Conservation (phyloP, 139 green algal genomes). For the Chloropicon primus region DNA sequence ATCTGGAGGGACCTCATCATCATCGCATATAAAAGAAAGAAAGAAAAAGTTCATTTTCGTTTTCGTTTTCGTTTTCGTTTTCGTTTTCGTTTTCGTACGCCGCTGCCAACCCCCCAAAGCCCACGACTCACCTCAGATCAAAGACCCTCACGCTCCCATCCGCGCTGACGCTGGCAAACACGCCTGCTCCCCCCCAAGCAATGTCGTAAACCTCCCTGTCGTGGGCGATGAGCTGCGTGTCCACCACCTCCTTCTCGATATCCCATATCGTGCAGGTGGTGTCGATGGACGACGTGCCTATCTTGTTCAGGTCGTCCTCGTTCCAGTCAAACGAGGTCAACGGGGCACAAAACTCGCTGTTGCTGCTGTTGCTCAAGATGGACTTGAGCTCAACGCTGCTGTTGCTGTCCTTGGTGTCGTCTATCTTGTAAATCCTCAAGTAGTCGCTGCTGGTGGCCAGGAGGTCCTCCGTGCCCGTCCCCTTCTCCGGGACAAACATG, state of each 20-base stretch:
- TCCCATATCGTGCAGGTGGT: slow-evolving; percentile 97
- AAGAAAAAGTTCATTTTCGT: too few species aligned
- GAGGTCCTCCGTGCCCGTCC: slow-evolving; percentile 55
- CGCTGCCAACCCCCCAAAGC: not conserved
- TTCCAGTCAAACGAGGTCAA: slow-evolving; percentile 99
- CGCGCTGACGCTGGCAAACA: slow-evolving; percentile 91
- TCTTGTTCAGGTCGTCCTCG: slow-evolving; percentile 59
- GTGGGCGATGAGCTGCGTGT: slow-evolving; percentile 88
- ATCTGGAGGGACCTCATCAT: too few species aligned
- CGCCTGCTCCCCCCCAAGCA: slow-evolving; percentile 79
- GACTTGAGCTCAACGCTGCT: slow-evolving; percentile 49
- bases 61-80: too few species aligned
- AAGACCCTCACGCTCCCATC: slow-evolving; percentile 92
- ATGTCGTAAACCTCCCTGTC: slow-evolving; percentile 96
- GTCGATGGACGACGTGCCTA: slow-evolving; percentile 89
- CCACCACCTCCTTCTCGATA: slow-evolving; percentile 70
- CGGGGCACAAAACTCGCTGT: slow-evolving; percentile 73
- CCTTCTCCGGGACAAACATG: slow-evolving; percentile 65
- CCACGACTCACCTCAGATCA: slow-evolving; percentile 57
- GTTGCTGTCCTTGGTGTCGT: slow-evolving; percentile 39
- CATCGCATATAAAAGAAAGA: too few species aligned
- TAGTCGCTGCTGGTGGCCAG: slow-evolving; percentile 82
- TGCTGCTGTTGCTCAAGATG: slow-evolving; percentile 66
- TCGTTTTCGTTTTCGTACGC: too few species aligned
- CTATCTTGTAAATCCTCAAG: slow-evolving; percentile 78